Percentiles rank a stretch among this genome's conserved stretches.
These are phyloP conservation scores for Podospora didyma DNA, from an alignment of 495 filamentous ascomycete species.

Conservation along the genomic window DNA sequence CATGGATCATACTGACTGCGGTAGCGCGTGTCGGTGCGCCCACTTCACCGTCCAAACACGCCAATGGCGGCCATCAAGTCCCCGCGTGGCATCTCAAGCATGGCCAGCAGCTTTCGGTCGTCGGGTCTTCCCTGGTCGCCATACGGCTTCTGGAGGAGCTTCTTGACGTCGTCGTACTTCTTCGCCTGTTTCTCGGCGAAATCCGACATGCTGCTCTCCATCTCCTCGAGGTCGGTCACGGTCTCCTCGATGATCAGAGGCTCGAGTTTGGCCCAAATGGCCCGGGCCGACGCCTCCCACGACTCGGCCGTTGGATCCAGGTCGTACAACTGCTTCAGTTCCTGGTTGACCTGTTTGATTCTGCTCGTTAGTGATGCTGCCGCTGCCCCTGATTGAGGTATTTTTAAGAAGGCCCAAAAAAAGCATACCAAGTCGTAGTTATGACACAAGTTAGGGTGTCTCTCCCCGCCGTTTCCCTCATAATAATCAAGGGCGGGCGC, in stretches of 20 bases:
- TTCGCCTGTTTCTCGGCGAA: conserved; percentile 17
- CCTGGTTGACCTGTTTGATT: conserved; percentile 22
- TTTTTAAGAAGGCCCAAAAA: background rate
- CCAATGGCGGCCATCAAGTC: conserved; percentile 25
- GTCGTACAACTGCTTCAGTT: conserved; percentile 23
- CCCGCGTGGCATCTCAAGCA: conserved; percentile 22
- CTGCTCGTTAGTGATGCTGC: background rate
- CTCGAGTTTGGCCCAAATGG: conserved; percentile 30
- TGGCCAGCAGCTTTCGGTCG: conserved; percentile 13
- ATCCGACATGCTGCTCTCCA: conserved; percentile 21
- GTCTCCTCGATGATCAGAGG: conserved; percentile 26
- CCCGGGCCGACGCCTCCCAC: conserved; percentile 20
- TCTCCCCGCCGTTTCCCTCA: conserved; percentile 14
- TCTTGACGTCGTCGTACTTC: conserved; percentile 25
- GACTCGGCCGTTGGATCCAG: conserved; percentile 17
- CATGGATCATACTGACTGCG: background rate
- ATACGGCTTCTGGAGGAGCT: conserved; percentile 27
- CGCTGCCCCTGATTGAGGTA: background rate
- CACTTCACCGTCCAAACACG: conserved; percentile 4
- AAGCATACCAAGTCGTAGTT: conserved; percentile 24
- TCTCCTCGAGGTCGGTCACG: conserved; percentile 13
- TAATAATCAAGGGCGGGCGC: conserved; percentile 24
- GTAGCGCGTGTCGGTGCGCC: background rate
- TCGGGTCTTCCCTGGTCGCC: conserved; percentile 22
- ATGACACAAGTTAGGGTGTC: conserved; percentile 18